phyloP scores from a whole-genome alignment of 768 basidiomycete species.

The Rubroboletus pulcherrimus region DNA sequence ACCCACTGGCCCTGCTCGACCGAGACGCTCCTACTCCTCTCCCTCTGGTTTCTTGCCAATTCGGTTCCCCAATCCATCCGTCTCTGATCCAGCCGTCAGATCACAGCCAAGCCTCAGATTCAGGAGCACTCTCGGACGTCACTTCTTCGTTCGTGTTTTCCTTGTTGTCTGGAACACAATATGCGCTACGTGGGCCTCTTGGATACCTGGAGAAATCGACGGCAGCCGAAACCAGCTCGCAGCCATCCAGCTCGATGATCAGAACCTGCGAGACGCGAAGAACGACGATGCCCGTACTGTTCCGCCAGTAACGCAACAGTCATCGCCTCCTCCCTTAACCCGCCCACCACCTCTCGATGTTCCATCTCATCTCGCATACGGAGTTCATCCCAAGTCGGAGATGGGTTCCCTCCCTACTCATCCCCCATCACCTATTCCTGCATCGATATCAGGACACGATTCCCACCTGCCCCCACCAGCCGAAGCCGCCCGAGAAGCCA shows the following conservation, averaged over 20 bases:
- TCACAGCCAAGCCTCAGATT: slow-evolving; percentile 39
- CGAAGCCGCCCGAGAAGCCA: slow-evolving; percentile 40
- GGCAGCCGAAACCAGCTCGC: slow-evolving; percentile 7
- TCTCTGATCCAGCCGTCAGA: slow-evolving; percentile 32
- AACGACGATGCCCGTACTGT: slow-evolving; percentile 17
- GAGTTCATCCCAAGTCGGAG: slow-evolving; percentile 12
- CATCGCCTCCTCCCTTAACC: slow-evolving; percentile 21
- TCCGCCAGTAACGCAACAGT: slow-evolving; percentile 17
- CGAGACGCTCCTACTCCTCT: slow-evolving; percentile 63
- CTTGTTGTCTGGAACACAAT: slow-evolving; percentile 67
- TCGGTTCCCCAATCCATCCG: slow-evolving; percentile 30
- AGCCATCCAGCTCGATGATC: slow-evolving; percentile 5
- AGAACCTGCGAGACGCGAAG: slow-evolving; percentile 4
- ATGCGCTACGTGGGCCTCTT: slow-evolving; percentile 56
- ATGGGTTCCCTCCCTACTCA: slow-evolving; percentile 22
- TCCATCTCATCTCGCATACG: slow-evolving; percentile 5
- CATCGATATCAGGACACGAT: slow-evolving; percentile 8
- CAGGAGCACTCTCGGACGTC: slow-evolving; percentile 45
- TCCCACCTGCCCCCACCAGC: slow-evolving; percentile 17
- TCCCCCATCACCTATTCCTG: slow-evolving; percentile 21
- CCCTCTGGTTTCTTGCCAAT: slow-evolving; percentile 48
- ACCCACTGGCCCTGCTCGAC: slow-evolving; percentile 29
- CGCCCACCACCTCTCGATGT: slow-evolving; percentile 22
- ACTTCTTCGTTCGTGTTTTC: slow-evolving; percentile 71
- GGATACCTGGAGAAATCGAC: slow-evolving; percentile 26